Evolutionary conservation across 2,329 filamentous ascomycete species (phyloP).

Genomic region (Epichloe amarillans): DNA sequence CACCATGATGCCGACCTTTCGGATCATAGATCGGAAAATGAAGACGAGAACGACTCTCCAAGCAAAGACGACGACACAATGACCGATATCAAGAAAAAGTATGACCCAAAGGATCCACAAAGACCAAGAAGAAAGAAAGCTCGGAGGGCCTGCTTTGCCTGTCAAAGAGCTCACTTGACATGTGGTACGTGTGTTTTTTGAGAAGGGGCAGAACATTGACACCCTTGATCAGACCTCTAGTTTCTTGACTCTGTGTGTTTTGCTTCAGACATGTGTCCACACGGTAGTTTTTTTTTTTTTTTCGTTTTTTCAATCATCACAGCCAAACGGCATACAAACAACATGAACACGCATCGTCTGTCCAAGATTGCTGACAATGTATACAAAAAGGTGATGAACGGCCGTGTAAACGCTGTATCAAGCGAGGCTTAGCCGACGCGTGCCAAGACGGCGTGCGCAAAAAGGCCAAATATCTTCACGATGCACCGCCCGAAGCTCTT

Average conservation of each 20-base stretch:
- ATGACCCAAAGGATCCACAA: conserved; percentile 77
- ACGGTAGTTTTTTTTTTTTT: too few relatives aligned
- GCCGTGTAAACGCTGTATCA: conserved; percentile 87
- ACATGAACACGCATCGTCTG: not conserved
- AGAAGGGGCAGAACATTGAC: too few relatives aligned
- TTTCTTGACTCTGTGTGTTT: not conserved
- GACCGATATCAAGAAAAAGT: conserved; percentile 50
- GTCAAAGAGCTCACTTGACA: conserved; percentile 91
- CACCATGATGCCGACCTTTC: conserved; percentile 41
- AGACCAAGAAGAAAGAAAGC: conserved; percentile 92
- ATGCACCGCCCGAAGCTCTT: conserved; percentile 80
- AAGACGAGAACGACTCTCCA: conserved; percentile 37
- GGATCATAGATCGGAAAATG: conserved; percentile 46
- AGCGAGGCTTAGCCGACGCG: conserved; percentile 76
- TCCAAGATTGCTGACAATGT: conserved; percentile 15
- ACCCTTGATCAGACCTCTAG: not conserved
- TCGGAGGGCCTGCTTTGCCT: conserved; percentile 86
- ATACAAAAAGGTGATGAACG: conserved; percentile 67
- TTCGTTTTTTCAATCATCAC: too few relatives aligned
- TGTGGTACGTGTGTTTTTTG: conserved; percentile 61
- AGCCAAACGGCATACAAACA: too few relatives aligned
- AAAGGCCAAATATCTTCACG: conserved; percentile 97
- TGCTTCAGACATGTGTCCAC: not conserved
- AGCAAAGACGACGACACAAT: conserved; percentile 36
- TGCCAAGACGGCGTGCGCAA: conserved; percentile 96